Conservation (phyloP, 805 yeast species). For the Saturnispora ahearnii region DNA sequence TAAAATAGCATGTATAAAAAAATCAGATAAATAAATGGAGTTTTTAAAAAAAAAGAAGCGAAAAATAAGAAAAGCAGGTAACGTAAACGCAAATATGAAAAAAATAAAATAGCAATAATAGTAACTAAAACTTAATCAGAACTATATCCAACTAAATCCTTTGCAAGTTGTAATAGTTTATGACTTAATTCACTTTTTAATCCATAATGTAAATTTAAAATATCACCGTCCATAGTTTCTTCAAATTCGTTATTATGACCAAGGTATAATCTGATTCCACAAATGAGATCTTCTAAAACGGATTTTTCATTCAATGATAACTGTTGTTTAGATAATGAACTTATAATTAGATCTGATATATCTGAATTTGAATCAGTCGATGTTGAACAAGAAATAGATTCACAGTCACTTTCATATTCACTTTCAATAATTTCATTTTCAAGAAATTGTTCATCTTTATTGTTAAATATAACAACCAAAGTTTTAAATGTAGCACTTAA, state of each 20-base stretch:
- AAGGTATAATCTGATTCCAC: constrained; percentile 11
- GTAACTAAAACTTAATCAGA: background rate
- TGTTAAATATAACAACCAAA: constrained; percentile 16
- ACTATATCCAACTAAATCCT: constrained; percentile 24
- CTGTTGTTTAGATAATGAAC: background rate
- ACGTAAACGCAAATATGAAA: background rate
- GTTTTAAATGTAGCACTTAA: constrained; percentile 23
- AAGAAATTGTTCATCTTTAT: constrained; percentile 9
- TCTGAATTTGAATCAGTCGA: background rate
- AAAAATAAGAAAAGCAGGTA: background rate
- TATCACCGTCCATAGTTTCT: constrained; percentile 15
- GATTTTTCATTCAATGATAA: constrained; percentile 1
- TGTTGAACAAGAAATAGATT: background rate
- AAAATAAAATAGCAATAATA: background rate
- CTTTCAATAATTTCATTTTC: background rate
- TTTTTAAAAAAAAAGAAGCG: too few species aligned
- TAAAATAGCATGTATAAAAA: too few species aligned
- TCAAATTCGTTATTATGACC: constrained; percentile 9
- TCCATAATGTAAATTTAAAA: constrained; percentile 20
- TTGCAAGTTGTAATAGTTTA: constrained; percentile 22
- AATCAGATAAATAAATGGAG: too few species aligned
- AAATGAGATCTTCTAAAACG: constrained; percentile 8
- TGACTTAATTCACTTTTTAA: constrained; percentile 26
- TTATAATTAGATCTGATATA: background rate
- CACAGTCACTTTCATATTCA: background rate